A percentile compares a stretch with the other conserved stretches of the same genome.
phyloP scores from a whole-genome alignment of 495 filamentous ascomycete genomes.

The Aspergillus taichungensis region DNA sequence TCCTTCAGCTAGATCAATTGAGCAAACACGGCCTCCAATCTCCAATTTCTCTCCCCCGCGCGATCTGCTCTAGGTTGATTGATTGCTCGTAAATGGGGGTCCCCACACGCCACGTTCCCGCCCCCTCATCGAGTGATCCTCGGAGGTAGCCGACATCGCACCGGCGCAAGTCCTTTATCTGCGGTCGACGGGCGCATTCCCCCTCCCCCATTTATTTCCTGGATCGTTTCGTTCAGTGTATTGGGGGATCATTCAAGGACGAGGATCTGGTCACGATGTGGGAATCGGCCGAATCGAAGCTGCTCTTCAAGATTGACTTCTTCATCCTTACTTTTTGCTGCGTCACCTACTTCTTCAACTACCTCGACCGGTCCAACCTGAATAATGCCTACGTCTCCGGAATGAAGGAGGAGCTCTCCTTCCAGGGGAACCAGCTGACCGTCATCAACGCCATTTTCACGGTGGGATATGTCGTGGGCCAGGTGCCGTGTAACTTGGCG shows the following conservation, averaged over 20 bases:
- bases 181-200: no score
- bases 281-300: conserved; percentile 11
- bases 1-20: no score
- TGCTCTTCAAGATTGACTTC: conserved; percentile 37
- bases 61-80: no score
- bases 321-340: conserved; percentile 61
- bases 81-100: no score
- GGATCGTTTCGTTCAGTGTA: no score
- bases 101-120: no score
- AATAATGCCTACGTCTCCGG: conserved; percentile 58
- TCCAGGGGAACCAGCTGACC: conserved; percentile 50
- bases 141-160: no score
- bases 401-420: conserved; percentile 54
- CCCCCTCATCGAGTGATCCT: no score
- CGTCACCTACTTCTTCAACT: conserved; percentile 45
- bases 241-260: not conserved
- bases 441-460: conserved; percentile 44
- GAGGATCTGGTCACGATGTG: conserved; percentile 6
- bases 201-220: no score
- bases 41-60: no score
- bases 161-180: no score
- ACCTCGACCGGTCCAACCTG: conserved; percentile 50
- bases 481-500: conserved; percentile 52
- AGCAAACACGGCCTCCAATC: no score
- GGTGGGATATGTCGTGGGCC: conserved; percentile 45